phyloP scores from a whole-genome alignment of 306 rosid species.

The Acmispon strigosus region DNA sequence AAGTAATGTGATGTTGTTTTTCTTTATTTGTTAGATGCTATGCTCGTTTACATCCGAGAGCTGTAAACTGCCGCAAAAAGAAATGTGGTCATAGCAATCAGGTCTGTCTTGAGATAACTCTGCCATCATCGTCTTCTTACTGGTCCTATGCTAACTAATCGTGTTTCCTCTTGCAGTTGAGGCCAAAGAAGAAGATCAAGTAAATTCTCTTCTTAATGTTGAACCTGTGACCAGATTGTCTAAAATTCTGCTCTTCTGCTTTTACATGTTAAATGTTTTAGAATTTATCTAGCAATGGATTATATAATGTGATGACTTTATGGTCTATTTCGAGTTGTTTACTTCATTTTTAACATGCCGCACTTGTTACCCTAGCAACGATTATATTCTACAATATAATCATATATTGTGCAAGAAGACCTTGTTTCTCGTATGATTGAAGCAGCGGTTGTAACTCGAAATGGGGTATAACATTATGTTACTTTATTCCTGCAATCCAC shows the following conservation, averaged over 20 bases:
- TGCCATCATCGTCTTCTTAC: too few relatives aligned
- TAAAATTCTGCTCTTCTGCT: neutral
- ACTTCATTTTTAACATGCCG: too few relatives aligned
- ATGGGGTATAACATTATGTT: too few relatives aligned
- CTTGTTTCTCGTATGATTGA: too few relatives aligned
- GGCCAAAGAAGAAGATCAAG: slow-evolving; percentile 95
- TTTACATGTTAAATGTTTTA: neutral
- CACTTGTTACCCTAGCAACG: too few relatives aligned
- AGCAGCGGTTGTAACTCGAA: too few relatives aligned
- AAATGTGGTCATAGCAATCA: slow-evolving; percentile 87
- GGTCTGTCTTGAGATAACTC: slow-evolving; percentile 9
- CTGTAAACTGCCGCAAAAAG: slow-evolving; percentile 77
- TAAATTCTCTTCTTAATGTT: slow-evolving; percentile 12
- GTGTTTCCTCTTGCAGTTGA: slow-evolving; percentile 43
- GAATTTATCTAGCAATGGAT: neutral
- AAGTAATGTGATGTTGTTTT: neutral
- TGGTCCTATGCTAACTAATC: rapidly evolving
- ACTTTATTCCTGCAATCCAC: too few relatives aligned
- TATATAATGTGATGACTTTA: neutral
- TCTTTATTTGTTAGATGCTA: slow-evolving; percentile 43
- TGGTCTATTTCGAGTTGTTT: neutral
- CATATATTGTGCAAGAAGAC: too few relatives aligned
- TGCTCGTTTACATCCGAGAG: slow-evolving; percentile 80
- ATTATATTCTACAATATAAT: too few relatives aligned
- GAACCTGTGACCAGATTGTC: neutral